Evolutionary conservation across 495 filamentous ascomycete species (phyloP), one percentile per base, ranked within the genome.

Genomic region (Daldinia loculata): DNA sequence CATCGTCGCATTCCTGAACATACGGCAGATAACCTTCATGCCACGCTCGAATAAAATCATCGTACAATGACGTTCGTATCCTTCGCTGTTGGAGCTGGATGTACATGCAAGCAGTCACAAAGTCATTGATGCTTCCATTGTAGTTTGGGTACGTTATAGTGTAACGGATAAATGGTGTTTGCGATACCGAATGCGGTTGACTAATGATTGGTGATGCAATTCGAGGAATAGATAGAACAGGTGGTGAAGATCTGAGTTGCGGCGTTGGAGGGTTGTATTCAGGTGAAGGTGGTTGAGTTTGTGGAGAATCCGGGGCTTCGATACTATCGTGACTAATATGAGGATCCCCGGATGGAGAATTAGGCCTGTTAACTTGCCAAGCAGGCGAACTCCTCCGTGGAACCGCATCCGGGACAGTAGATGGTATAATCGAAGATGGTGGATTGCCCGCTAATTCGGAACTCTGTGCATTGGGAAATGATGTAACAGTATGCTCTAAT

Each of bases 41-140:
- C 66, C 82, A 83, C 4, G 82, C 80, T 14, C 84, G 79, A 59
- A 93, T 82, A 70, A 91, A 91, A 63, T 93, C 91, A 74, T 93
- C 91, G 77, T 88, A 93, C 0, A 91, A 66, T 11, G 74, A 76
- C 5, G 75, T 76, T 17, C 75, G 68, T 50, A 77, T 74, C 34
- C 61, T 72, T 32, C 62, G 56, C 6, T 67, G 45, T 24, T 72
- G 80, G 24, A 78, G 74, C 26, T 84, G 78, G 9, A 93, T 78
- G 59, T 84, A 87, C 9, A 81, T 77, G 60, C 90, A 87, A 0
- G 86, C 79, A 14, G 81, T 77, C 1, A 84, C 70, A 56, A 93
- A 93, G 64, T 87, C 81, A 0, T 56, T 63, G 9, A 84, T 79
- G 19, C 79, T 84, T 3, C 88, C 89, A 9, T 56, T 34, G 65